Conservation (phyloP, 805 yeast genomes). For the Candida xyloterini region DNA sequence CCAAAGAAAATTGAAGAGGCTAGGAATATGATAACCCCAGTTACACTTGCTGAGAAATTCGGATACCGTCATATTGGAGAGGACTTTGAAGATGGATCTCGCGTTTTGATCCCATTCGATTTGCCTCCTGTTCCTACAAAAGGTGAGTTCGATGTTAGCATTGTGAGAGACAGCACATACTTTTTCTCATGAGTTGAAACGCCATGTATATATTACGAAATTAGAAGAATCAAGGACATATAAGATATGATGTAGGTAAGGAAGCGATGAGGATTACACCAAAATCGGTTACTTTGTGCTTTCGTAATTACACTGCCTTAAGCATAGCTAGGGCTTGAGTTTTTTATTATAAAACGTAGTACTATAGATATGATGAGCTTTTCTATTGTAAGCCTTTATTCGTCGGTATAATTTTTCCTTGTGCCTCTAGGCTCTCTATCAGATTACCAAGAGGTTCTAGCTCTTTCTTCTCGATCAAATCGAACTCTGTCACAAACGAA, state of each 20-base stretch:
- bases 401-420: slow-evolving; percentile 64
- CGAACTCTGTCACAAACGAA: slow-evolving; percentile 81
- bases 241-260: too few species aligned
- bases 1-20: slow-evolving; percentile 50
- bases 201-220: not conserved
- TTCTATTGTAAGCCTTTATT: not conserved
- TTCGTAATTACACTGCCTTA: too few species aligned
- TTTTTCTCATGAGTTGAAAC: slow-evolving; percentile 51
- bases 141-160: slow-evolving; percentile 80
- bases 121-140: slow-evolving; percentile 73
- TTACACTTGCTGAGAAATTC: slow-evolving; percentile 47
- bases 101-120: slow-evolving; percentile 61
- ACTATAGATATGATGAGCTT: not conserved
- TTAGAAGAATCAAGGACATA: too few species aligned
- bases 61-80: slow-evolving; percentile 20
- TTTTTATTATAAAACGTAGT: too few species aligned
- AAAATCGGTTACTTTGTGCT: too few species aligned
- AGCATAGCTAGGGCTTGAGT: too few species aligned
- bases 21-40: slow-evolving; percentile 61
- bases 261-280: too few species aligned
- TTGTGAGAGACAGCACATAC: slow-evolving; percentile 70
- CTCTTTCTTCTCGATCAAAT: slow-evolving; percentile 74
- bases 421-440: slow-evolving; percentile 76
- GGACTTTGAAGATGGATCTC: slow-evolving; percentile 27
- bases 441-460: slow-evolving; percentile 73